Evolutionary conservation across 116 monocot genomes (phyloP), one percentile per base, ranked within the genome.

Genomic region (Phalaenopsis hybrid): DNA sequence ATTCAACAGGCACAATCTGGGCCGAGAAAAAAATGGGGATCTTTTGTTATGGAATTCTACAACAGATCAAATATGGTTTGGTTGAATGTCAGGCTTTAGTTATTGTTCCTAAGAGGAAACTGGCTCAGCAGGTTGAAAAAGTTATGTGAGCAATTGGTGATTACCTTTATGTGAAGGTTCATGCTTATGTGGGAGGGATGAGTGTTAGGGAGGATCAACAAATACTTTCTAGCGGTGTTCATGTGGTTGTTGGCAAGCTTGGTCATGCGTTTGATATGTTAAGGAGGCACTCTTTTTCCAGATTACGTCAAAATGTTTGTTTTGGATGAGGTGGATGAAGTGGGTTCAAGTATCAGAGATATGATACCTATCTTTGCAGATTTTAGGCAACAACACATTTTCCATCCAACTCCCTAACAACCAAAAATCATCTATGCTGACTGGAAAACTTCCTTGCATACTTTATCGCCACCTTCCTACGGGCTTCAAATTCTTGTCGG

Each of bases 201-300:
- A 86, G 88, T 51, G 88, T 88, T 16, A 80, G 88, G 4, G 88
- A 86, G 58, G 86, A 91, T 52, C 90, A 88, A 41, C 73, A 82
- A 18, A 86, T 86, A 69, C 83, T 91, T 16, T 79, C 83, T 7
- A 57, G 77, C 50, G 90, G 86, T 13, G 90, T 91, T 20, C 90
- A 91, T 86, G 90, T 86, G 61, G 88, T 88, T 75, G 88, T 91
- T 4, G 91, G 91, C 9, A 91, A 88, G n/a, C 91, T 86, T 10
- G 91, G 88, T 3, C 86, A 86, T 74, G 91, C 88, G 15, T 86
- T 84, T 79, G 88, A 91, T 65, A 88, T 88, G 88, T 45, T 88
- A 11, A 23, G 86, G 33, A 85, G 88, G 75, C 81, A 84, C 91
- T n/a, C 91, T 91, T 34, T 83, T 82, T 15, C 88, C 88, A 58